Conservation (phyloP, 2,329 filamentous ascomycete genomes). For the Verticillium alfalfae region DNA sequence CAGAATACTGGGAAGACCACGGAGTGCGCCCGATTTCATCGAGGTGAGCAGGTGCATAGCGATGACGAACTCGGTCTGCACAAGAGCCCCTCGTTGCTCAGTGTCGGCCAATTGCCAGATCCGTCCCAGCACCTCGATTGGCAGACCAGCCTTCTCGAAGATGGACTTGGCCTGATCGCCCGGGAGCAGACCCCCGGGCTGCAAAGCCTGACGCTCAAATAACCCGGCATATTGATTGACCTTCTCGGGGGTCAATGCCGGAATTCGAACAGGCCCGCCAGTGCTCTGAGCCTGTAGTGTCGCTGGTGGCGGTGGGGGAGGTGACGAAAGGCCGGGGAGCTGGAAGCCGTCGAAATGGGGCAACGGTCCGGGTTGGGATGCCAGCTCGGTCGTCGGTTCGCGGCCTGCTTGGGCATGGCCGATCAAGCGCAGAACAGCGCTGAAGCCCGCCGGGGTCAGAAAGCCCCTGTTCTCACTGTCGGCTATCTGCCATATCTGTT, state of each 20-base stretch:
- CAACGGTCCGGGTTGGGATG: conserved; percentile 79
- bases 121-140: conserved; percentile 84
- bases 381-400: conserved; percentile 74
- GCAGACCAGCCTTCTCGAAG: conserved; percentile 86
- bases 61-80: conserved; percentile 89
- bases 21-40: conserved; percentile 77
- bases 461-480: conserved; percentile 95
- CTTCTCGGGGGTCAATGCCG: conserved; percentile 82
- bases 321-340: conserved; percentile 21
- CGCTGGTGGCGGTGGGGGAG: conserved; percentile 44
- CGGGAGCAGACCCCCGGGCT: conserved; percentile 66
- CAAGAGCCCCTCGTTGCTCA: conserved; percentile 82
- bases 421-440: conserved; percentile 87
- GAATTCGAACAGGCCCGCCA: conserved; percentile 73
- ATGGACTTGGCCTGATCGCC: conserved; percentile 88
- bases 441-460: conserved; percentile 87
- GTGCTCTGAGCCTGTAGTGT: conserved; percentile 51
- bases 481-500: conserved; percentile 96
- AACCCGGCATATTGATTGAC: conserved; percentile 82
- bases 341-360: conserved; percentile 81
- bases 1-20: conserved; percentile 71
- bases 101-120: conserved; percentile 97
- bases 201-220: conserved; percentile 82
- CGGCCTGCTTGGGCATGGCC: conserved; percentile 89
- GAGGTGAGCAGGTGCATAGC: conserved; percentile 96